Base-by-base conservation (phyloP, 208 protist species). In the Trypanosoma theileri region DNA sequence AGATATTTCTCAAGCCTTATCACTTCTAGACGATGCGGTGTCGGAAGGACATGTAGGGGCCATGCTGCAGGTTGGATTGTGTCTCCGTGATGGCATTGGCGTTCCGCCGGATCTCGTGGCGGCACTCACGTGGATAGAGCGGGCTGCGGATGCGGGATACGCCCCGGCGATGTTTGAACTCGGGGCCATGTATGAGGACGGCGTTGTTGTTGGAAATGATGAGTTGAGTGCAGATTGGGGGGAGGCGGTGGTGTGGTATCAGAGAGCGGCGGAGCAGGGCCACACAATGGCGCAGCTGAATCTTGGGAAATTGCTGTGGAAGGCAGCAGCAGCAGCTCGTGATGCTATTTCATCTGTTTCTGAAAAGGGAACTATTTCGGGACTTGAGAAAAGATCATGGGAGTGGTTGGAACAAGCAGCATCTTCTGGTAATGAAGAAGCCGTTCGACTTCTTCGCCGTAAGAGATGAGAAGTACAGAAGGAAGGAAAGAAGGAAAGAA, bases 141-240 rank as follows among this genome's bases (percentile, higher is more conserved):
- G 73, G 4, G 82, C 91, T 3, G 88, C 88, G 9, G 50, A 63
- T 9, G 45, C 78, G 0, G 84, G 86, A 12, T 94, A 96, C 59
- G 71, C 80, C 7, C 87, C 88, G 12, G 91, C 91, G 11, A 84
- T 93, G 83, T 88, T 92, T 65, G 91, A 96, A 61, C 66, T 94
- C 31, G 91, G 79, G 0, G 77, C 73, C 42, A 70, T 84, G 59
- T 91, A 89, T 71, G 91, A 96, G 54, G 42, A 72, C 6, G 91
- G 86, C 21, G 69, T 70, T 12, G 42, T 21, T 16, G 50, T 7
- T 3, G 59, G 21, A 19, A 48, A 17, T 1, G 19, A 46, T 6
- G 42, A 57, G 6, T 40, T 91, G 0, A 75, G 54, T 2, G 71
- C 64, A 26, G 90, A 95, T 75, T 95, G 90, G 87, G 90, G 85